These are phyloP conservation scores for Calocybe gangraenosa DNA, from an alignment of 768 basidiomycete genomes.

Conservation along the genomic window DNA sequence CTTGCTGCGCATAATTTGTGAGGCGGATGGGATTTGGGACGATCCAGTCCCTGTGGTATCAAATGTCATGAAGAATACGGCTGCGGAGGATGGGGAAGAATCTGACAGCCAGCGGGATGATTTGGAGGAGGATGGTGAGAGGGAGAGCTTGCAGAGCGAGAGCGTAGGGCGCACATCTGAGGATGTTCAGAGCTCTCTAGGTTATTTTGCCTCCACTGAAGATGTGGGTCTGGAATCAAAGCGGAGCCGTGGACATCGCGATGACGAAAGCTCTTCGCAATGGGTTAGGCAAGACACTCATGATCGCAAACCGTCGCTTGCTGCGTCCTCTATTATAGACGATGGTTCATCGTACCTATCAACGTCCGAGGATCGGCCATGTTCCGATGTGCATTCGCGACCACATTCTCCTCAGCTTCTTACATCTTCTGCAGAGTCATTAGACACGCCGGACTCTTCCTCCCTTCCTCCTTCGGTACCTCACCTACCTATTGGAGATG, in stretches of 20 bases:
- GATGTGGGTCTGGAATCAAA: conserved; percentile 11
- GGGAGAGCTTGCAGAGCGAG: conserved; percentile 19
- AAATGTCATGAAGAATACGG: conserved; percentile 22
- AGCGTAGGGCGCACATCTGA: conserved; percentile 25
- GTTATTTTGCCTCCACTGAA: conserved; percentile 34
- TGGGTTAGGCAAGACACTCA: conserved; percentile 5
- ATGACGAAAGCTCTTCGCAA: conserved; percentile 8
- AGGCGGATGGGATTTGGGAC: conserved; percentile 65
- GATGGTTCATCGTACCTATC: conserved; percentile 25
- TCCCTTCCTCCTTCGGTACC: conserved; percentile 43
- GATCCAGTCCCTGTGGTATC: conserved; percentile 27
- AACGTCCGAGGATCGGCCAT: conserved; percentile 23
- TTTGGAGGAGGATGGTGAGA: conserved; percentile 20
- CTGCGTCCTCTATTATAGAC: conserved; percentile 16
- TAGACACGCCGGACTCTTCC: conserved; percentile 50
- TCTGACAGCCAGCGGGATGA: conserved; percentile 25
- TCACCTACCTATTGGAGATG: conserved; percentile 30
- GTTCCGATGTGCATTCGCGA: conserved; percentile 17
- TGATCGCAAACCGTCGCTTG: conserved; percentile 10
- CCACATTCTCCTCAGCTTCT: conserved; percentile 42
- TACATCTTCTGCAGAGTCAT: conserved; percentile 57
- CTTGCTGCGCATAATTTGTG: conserved; percentile 68
- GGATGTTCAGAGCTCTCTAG: conserved; percentile 26
- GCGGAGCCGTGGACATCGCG: neutral
- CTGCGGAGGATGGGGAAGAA: conserved; percentile 19